Evolutionary conservation across 805 yeast species (phyloP), one percentile per base, ranked within the genome.

Genomic region (Groenewaldozyma tartarivorans): DNA sequence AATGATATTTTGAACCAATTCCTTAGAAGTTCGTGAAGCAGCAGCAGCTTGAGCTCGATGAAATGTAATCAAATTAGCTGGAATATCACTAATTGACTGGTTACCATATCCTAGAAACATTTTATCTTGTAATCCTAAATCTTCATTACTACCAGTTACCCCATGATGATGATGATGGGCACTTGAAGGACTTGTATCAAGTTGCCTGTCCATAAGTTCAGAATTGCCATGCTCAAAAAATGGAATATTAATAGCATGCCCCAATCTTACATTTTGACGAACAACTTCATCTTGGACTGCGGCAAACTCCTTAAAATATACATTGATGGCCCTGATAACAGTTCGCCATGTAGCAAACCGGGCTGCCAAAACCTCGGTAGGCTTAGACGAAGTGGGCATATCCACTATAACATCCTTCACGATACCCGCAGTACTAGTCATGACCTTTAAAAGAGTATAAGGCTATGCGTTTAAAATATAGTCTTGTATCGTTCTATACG

Each of bases 271-370:
- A 50, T 85, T 92, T 54, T 85, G 94, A 44, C 95, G 75, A 27
- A 83, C 78, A 15, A 85, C 73, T 56, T 88, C 95, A 59, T 88
- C 96, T 57, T 87, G 92, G 42, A 84, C 88, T 11, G 82, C 72
- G 6, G 85, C 86, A 31, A 77, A 79, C 54, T 87, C 95, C 46
- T 73, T 74, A 47, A 90, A 67, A 55, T 90, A 90, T 36, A 71
- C 74, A 17, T 84, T 70, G 42, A 90, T 63, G 27, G 90, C 80
- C 46, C 78, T 76, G 43, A 87, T 77, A 41, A 88, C 75, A 32
- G 74, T 71, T 44, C 95, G 69, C 96, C 96, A 90, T 2, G 94
- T 81, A 38, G 78, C 71, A 58, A 90, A 88, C 47, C 97, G 68
- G 21, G 75, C 71, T 2, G 95, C 92, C 45, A 90, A 66, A 4